Base-by-base conservation (phyloP, 768 basidiomycete genomes). In the Cyathus striatus region DNA sequence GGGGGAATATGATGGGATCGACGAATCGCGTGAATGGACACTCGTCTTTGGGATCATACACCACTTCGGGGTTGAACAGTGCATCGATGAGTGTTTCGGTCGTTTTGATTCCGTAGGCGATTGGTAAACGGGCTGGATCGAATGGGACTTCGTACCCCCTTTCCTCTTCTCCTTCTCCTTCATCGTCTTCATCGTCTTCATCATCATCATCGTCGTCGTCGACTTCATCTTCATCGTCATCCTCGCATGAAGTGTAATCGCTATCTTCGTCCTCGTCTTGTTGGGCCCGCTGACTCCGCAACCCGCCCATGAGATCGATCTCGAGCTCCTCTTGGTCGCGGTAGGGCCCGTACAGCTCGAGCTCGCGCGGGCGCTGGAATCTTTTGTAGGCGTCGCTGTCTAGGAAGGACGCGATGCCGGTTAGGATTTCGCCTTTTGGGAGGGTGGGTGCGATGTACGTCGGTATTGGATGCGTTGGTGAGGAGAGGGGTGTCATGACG, bases 11-110 rank as follows among this genome's bases (percentile, higher is more conserved):
- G n/a, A n/a, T n/a, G n/a, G 30, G 40, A 2, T n/a, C 6, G 14
- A 41, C 21, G 26, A 23, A 20, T 33, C 39, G 26, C 37, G 37
- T 39, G 30, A 36, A 34, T 37, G 43, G 24, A 23, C 24, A 30
- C 40, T 36, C 45, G 40, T 36, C 23, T 32, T 24, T 22, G 18
- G 41, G 33, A 20, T 25, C 20, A 43, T 5, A 23, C 46, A 14
- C 20, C 45, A 44, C 72, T 2, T 71, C 70, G 2, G 88, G 87
- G 51, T 90, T 90, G 57, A 90, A 90, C 20, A 90, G 58, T 4
- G 84, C 79, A 43, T 90, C 88, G 54, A 90, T 89, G 32, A 90
- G 70, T 26, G 69, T 69, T 56, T 86, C 86, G 0, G 86, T 89
- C 12, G 79, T 77, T 40, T 75, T 75, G 2, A 81, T 73, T 1